phyloP scores from a whole-genome alignment of 2,329 filamentous ascomycete species.

The Xylaria multiplex region DNA sequence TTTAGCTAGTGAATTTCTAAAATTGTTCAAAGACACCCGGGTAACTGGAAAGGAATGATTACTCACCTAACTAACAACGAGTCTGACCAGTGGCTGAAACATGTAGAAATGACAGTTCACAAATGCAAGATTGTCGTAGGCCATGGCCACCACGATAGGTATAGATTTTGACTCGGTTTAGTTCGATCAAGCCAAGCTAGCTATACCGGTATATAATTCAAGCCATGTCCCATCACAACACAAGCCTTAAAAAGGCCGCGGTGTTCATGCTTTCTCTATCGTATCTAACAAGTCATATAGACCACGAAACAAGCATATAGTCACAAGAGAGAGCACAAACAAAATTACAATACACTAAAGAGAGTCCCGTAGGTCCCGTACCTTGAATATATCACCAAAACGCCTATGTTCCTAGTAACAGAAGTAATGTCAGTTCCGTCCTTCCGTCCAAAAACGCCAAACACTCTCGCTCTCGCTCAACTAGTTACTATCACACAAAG shows the following conservation, averaged over 20 bases:
- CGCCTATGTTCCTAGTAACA: constrained; percentile 21
- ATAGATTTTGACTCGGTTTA: constrained; percentile 14
- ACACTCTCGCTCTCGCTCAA: constrained; percentile 22
- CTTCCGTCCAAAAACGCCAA: constrained; percentile 27
- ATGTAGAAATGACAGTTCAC: constrained; percentile 3
- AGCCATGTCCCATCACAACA: background rate
- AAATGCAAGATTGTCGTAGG: background rate
- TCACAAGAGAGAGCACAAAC: background rate
- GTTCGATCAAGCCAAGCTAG: constrained; percentile 10
- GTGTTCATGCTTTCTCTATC: constrained; percentile 4
- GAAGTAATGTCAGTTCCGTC: background rate
- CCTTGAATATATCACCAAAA: constrained; percentile 19
- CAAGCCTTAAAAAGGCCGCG: background rate
- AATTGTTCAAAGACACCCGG: background rate
- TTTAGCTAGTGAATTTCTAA: background rate
- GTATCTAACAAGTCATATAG: constrained; percentile 6
- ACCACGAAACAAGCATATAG: background rate
- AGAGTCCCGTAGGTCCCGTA: background rate
- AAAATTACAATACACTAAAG: constrained; percentile 12
- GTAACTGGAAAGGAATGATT: background rate
- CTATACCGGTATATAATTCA: constrained; percentile 11
- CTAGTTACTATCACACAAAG: background rate
- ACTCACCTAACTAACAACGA: background rate
- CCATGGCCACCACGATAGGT: background rate
- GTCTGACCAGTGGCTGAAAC: background rate